Evolutionary conservation across 1,139 yeast genomes (phyloP), one percentile per base, ranked within the genome.

Genomic region (Williopsis jadinii): DNA sequence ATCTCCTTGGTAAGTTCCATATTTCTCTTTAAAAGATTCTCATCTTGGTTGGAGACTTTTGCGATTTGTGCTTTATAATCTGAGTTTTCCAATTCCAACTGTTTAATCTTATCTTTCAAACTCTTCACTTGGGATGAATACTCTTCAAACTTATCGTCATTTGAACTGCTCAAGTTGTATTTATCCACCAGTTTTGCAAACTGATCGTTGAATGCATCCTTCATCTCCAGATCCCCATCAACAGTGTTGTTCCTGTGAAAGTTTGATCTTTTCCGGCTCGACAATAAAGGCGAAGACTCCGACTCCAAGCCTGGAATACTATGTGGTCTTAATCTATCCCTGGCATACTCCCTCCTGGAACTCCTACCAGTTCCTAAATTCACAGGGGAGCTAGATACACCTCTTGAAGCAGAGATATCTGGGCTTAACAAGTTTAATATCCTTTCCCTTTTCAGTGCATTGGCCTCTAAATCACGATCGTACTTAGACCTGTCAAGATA

Each of bases 401-500:
- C 19, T 14, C 6, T 27, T 11, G 11, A 2, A 3, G n/a, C 14
- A 11, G 32, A 30, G 3, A 34, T 28, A 10, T 37, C 38, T 5
- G 44, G 45, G 4, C 49, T 41, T 1, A 49, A 41, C 5, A 27
- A 32, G 8, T 38, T 37, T 9, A 53, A 30, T 12, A 52, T 43
- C 27, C 38, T 36, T 19, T 52, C 50, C n/a, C 55, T 45, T 28
- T 52, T 51, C 33, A 45, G 19, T 9, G 41, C 45, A 29, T 51
- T 52, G 13, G 32, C 14, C 26, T 36, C 28, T 3, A 35, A 8
- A n/a, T 41, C 49, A 10, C 35, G 36, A 4, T 38, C 32, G 29
- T 41, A 50, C 1, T 38, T 34, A 11, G 44, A 43, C 8, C 42
- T 44, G 26, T 53, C 46, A 28, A 50, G 33, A 33, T 44, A 50